Evolutionary conservation across 768 basidiomycete species (phyloP), one percentile per base, ranked within the genome.

Genomic region (Lactarius sp.): DNA sequence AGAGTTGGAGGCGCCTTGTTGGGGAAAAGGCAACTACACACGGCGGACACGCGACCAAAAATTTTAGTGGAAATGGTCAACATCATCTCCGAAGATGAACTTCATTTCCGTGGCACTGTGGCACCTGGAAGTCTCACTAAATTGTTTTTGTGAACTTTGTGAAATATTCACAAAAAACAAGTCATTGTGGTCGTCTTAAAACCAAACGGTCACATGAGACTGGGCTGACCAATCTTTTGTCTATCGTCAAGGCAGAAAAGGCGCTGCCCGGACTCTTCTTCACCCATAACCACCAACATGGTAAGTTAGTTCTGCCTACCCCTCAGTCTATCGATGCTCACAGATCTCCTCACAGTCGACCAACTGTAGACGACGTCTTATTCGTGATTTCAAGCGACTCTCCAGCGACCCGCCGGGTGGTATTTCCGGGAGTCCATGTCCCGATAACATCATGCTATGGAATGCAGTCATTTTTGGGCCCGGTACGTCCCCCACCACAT

Each of bases 401-500:
- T 92, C 93, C 52, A 87, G 87, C 27, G 97, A 98, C 72, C 95
- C 96, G 4, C 97, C 97, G 0, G 88, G 90, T 58, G 97, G 97
- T 6, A 94, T 99, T 69, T 95, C 93, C 4, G 97, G 96, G 14
- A 95, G 93, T 71, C 96, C 97, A 72, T 94, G 93, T 72, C 88
- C 93, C 2, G 97, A 98, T 73, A 98, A 98, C 74, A 97, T 99
- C 75, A 97, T 98, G 94, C 82, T 98, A 16, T 99, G 97, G 97
- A 99, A 99, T 71, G 97, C 97, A 1, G 97, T 99, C 61, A 99
- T 99, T 66, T 98, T 99, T 72, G 97, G 97, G 3, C 97, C 97
- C 75, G 89, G 96, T 94, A 63, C 71, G 88, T 77, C 18, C 41
- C 7, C 33, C 12, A 16, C 10, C 18, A 31, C 49, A 59, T 49